Evolutionary conservation across 2,329 filamentous ascomycete species (phyloP), one percentile per base, ranked within the genome.

Genomic region (Hypoxylon sp.): DNA sequence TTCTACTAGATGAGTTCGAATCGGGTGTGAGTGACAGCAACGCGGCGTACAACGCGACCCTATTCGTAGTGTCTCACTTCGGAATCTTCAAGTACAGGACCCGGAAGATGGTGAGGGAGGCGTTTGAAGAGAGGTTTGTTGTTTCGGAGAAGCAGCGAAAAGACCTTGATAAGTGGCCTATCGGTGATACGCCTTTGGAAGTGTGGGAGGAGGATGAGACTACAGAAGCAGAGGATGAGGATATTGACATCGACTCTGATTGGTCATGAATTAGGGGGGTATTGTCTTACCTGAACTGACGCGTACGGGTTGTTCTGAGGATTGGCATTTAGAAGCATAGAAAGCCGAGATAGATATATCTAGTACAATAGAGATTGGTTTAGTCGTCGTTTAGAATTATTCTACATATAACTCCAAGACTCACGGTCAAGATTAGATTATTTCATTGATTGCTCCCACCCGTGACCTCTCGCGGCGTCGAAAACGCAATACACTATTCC

Each of bases 61-160:
- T 58, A 7, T 65, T 65, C 6, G 51, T 62, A 1, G 57, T 65
- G 5, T 65, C 57, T 17, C 63, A 65, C n/a, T 28, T 7, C 13
- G 14, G 57, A 3, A 58, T 59, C 7, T 61, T 65, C 57, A 52
- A 34, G 19, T 34, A 30, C 2, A 61, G 38, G 14, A 61, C 57
- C 2, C 57, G 63, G 13, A 52, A 57, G 46, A 62, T 65, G 23
- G 63, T 65, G 3, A 41, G 36, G 14, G 58, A 57, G 28, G 63
- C 63, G 11, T 65, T 51, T 13, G 51, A 65, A n/a, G 58, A 65
- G 21, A 55, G 52, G 23, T 65, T 65, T 13, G 13, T 36, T 19
- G 46, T 53, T 7, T 56, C 63, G 10, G 51, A 65, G 19, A 65
- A 65, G 52, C 51, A 61, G 46, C 30, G 11, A 17, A 53, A 53